phyloP scores from a whole-genome alignment of 768 basidiomycete species.

The Lactifluus volemus region DNA sequence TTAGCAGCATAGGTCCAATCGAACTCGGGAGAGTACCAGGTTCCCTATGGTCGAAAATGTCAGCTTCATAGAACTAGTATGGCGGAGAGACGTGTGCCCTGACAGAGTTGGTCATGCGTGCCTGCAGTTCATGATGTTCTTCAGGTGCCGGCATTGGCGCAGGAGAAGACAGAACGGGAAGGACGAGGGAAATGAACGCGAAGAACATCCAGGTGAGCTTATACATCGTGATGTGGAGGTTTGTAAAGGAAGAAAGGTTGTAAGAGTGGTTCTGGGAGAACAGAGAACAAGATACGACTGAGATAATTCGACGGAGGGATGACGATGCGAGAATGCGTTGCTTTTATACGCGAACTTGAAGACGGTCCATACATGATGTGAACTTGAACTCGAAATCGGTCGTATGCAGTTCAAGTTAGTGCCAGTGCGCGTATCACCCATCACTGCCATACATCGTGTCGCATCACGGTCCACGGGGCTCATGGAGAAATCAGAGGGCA shows the following conservation, averaged over 20 bases:
- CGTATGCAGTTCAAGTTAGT: neutral
- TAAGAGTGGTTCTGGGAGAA: neutral
- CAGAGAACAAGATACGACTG: constrained; percentile 13
- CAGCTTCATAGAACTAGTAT: too few relatives aligned
- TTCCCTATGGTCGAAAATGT: too few relatives aligned
- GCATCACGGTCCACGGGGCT: too few relatives aligned
- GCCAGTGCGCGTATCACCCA: constrained; percentile 4
- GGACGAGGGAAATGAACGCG: constrained; percentile 35
- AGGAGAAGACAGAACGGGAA: constrained; percentile 39
- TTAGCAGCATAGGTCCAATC: too few relatives aligned
- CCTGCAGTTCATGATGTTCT: constrained; percentile 31
- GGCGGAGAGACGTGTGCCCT: constrained; percentile 26
- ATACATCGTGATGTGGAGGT: constrained; percentile 29
- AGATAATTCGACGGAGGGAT: constrained; percentile 17
- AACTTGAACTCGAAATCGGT: constrained; percentile 2
- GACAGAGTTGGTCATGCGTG: constrained; percentile 26
- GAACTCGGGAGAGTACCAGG: too few relatives aligned
- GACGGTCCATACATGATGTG: constrained; percentile 14
- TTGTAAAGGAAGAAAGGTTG: neutral
- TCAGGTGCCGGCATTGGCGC: constrained; percentile 28
- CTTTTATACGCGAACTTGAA: constrained; percentile 12
- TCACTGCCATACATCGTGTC: too few relatives aligned
- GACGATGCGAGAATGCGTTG: neutral
- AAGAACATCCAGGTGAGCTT: constrained; percentile 30
- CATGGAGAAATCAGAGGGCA: too few relatives aligned